phyloP scores from a whole-genome alignment of 2,329 filamentous ascomycete species.

The Aspergillus eucalypticola region DNA sequence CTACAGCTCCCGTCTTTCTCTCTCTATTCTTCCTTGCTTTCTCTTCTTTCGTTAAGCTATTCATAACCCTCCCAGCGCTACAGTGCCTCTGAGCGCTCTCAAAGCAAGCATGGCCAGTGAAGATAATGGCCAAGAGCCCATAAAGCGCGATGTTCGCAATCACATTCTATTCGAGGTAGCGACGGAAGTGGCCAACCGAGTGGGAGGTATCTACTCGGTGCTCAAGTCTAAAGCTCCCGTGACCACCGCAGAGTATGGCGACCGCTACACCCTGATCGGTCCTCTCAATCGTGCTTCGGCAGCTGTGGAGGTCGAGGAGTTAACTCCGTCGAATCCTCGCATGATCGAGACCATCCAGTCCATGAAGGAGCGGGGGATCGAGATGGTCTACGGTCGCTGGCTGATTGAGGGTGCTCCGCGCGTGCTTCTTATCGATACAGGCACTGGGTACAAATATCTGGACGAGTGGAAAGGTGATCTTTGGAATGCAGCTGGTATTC shows the following conservation, averaged over 20 bases:
- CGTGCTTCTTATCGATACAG: slow-evolving; percentile 91
- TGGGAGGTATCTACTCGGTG: slow-evolving; percentile 98
- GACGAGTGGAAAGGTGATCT: slow-evolving; percentile 97
- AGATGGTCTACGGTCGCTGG: slow-evolving; percentile 92
- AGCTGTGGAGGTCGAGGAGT: slow-evolving; percentile 94
- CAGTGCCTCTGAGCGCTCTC: neutral
- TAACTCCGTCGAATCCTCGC: slow-evolving; percentile 79
- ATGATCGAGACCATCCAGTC: slow-evolving; percentile 80
- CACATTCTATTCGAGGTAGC: slow-evolving; percentile 96
- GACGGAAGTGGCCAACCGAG: slow-evolving; percentile 95
- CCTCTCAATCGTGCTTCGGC: slow-evolving; percentile 91
- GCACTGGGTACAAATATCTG: slow-evolving; percentile 85
- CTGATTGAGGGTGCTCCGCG: slow-evolving; percentile 94
- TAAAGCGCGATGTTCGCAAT: slow-evolving; percentile 77
- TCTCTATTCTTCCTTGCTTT: neutral
- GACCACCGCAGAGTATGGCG: slow-evolving; percentile 97
- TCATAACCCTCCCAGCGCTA: neutral
- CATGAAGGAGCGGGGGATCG: slow-evolving; percentile 90
- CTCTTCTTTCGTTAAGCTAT: neutral
- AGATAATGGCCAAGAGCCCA: slow-evolving; percentile 62
- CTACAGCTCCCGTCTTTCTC: neutral
- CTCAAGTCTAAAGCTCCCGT: slow-evolving; percentile 98
- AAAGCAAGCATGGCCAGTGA: slow-evolving; percentile 16
- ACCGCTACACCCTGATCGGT: slow-evolving; percentile 91
- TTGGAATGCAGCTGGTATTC: slow-evolving; percentile 90